Conservation (phyloP, 768 basidiomycete genomes). For the Suillus hirtellus region DNA sequence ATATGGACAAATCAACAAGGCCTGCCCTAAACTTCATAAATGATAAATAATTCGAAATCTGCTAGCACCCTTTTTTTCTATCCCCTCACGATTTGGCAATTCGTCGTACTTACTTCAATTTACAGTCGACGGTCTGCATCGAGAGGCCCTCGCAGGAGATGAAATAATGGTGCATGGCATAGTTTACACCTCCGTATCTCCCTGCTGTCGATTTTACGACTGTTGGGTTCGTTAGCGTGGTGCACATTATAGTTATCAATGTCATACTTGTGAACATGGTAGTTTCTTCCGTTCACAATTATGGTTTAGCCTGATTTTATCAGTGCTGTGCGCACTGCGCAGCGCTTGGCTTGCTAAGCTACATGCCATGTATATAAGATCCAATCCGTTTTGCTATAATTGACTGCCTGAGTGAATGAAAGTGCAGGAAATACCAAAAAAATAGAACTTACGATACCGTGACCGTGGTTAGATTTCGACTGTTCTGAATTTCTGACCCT, state of each 20-base stretch:
- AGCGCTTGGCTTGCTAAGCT: not conserved
- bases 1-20: conserved; percentile 8
- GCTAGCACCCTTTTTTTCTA: conserved; percentile 17
- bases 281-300: not conserved
- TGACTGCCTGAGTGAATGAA: not conserved
- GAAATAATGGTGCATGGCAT: conserved; percentile 88
- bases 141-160: conserved; percentile 85
- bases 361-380: not conserved
- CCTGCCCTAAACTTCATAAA: conserved; percentile 38
- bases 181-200: conserved; percentile 89
- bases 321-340: not conserved
- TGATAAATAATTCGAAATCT: conserved; percentile 5
- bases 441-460: not conserved
- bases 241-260: conserved; percentile 56
- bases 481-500: conserved; percentile 7
- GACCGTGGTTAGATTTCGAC: conserved; percentile 8
- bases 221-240: conserved; percentile 83
- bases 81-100: conserved; percentile 49
- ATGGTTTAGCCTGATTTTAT: not conserved
- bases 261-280: too few species aligned
- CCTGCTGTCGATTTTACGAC: conserved; percentile 56
- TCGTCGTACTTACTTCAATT: conserved; percentile 38
- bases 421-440: conserved; percentile 2
- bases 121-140: conserved; percentile 43
- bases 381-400: not conserved